Conservation (phyloP, 2,329 filamentous ascomycete species). For the Botrytis byssoidea region DNA sequence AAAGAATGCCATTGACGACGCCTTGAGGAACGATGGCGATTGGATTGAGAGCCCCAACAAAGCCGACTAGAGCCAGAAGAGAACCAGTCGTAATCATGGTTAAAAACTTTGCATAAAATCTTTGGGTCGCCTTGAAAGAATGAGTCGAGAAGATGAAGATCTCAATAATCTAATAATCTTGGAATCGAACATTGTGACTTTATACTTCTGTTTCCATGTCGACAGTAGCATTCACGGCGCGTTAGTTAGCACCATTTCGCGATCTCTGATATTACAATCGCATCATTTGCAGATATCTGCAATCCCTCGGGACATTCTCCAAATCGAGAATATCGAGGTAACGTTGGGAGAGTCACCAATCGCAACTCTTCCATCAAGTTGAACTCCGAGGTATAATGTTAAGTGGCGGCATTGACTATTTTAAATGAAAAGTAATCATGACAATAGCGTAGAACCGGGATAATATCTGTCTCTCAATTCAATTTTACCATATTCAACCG, state of each 20-base stretch:
- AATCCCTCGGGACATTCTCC: not conserved
- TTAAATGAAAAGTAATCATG: not conserved
- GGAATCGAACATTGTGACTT: not conserved
- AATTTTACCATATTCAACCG: not conserved
- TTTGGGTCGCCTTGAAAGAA: not conserved
- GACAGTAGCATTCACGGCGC: not conserved
- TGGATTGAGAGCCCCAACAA: not conserved
- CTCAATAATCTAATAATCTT: not conserved
- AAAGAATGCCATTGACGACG: not conserved
- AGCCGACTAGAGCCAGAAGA: not conserved
- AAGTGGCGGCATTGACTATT: not conserved
- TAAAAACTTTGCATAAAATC: not conserved
- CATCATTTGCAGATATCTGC: not conserved
- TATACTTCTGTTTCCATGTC: not conserved
- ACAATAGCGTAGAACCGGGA: not conserved
- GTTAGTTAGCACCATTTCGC: not conserved
- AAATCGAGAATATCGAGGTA: not conserved
- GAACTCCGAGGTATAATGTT: not conserved
- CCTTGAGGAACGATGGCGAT: slow-evolving; percentile 5
- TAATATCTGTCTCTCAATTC: too few species aligned
- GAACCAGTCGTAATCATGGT: not conserved
- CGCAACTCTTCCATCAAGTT: not conserved
- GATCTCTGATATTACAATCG: not conserved
- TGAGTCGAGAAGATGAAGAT: not conserved
- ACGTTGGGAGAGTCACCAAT: not conserved